A percentile compares a stretch with the other conserved stretches of the same genome.
Conservation (phyloP, 306 rosid species). For the Acacia crassicarpa region DNA sequence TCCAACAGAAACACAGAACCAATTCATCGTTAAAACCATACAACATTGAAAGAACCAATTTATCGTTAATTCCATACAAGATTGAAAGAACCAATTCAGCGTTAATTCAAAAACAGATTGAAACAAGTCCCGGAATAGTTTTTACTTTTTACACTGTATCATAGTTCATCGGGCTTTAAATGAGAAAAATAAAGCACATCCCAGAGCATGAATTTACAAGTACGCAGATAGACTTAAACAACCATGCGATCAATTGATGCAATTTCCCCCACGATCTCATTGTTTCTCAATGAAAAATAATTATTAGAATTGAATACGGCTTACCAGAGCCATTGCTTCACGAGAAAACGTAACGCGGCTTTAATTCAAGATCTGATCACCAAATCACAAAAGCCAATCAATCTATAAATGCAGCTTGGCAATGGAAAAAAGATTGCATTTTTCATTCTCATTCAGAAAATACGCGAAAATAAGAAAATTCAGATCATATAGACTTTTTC, state of each 20-base stretch:
- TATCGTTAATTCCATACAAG: background rate
- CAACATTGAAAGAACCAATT: background rate
- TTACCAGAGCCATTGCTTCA: conserved; percentile 69
- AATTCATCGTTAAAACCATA: background rate
- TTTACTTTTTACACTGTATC: background rate
- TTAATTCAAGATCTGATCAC: conserved; percentile 47
- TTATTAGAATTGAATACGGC: background rate
- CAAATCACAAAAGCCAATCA: background rate
- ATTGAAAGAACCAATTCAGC: background rate
- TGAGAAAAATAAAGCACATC: background rate
- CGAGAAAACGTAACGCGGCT: conserved; percentile 38
- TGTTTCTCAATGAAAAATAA: background rate
- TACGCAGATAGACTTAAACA: background rate
- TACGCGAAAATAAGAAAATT: background rate
- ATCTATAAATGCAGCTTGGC: background rate
- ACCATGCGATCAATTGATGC: background rate
- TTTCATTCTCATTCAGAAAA: background rate
- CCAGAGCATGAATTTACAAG: background rate
- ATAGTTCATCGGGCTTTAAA: background rate
- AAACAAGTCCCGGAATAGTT: too few relatives aligned
- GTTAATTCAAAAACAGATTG: background rate
- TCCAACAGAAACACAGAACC: background rate
- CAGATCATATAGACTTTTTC: background rate
- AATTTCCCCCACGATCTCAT: background rate
- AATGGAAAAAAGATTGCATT: background rate